phyloP scores from a whole-genome alignment of 148 eudicot genomes.

The Gaultheria prostrata region DNA sequence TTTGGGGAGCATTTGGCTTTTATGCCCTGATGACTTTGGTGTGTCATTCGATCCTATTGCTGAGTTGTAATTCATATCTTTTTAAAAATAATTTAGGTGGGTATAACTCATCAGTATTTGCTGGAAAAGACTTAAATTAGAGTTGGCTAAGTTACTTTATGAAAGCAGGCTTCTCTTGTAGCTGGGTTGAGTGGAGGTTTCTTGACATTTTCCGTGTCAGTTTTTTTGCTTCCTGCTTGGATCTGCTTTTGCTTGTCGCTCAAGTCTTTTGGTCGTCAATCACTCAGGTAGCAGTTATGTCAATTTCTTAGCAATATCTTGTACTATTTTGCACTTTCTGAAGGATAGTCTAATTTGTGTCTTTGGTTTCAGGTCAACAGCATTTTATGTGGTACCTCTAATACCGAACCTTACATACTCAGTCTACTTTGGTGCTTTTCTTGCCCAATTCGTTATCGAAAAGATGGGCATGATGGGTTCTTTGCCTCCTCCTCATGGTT shows the following conservation, averaged over 20 bases:
- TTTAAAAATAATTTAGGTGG: not conserved
- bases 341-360: not conserved
- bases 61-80: not conserved
- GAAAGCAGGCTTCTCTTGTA: conserved; percentile 63
- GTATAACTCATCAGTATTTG: not conserved
- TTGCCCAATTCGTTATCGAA: conserved; percentile 71
- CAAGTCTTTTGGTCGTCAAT: conserved; percentile 40
- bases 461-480: conserved; percentile 99
- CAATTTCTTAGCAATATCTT: not conserved
- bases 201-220: conserved; percentile 58
- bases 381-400: conserved; percentile 60
- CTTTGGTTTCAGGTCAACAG: conserved; percentile 54
- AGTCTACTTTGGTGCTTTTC: conserved; percentile 75
- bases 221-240: conserved; percentile 80
- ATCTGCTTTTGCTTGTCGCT: conserved; percentile 40
- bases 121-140: not conserved
- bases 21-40: conserved; percentile 77
- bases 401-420: conserved; percentile 66
- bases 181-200: conserved; percentile 87
- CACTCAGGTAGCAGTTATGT: conserved; percentile 55
- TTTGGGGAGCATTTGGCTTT: conserved; percentile 95
- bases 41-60: conserved; percentile 21
- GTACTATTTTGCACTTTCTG: not conserved
- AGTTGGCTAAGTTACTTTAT: conserved; percentile 23
- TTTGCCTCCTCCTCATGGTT: conserved; percentile 90